Base-by-base conservation (phyloP, 2,329 filamentous ascomycete species). In the Aspergillus calidoustus region DNA sequence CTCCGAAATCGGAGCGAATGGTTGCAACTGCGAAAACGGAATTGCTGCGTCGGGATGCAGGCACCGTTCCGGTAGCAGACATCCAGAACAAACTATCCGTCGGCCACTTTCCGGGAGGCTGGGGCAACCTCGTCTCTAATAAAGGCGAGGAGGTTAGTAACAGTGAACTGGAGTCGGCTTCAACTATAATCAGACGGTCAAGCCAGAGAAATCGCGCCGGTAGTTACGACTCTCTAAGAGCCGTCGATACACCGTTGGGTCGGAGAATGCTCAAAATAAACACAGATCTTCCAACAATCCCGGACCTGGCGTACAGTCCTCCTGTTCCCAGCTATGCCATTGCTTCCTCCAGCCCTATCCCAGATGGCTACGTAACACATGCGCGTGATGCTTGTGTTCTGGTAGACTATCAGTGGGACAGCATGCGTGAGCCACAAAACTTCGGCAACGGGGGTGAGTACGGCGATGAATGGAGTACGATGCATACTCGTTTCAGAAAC, bases 401-500 rank as follows among this genome's bases (percentile, higher is more conserved):
- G 54, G 84, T 97, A n/a, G 95, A 99, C 76, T 96, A 92, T 71
- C 91, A 94, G 69, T 99, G 95, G 94, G 93, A 99, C 72, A 97
- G 93, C 62, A 94, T 93, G 84, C 86, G 91, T 15, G 81, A 85
- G 3, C 87, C 91, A 0, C 84, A 92, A 48, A 83, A 89, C 64
- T 98, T 95, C 91, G 94, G 93, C 7, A 89, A 92, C 70, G 94
- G 94, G 9, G 95, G 94, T 44, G 85, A 89, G 48, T 91, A 92
- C 69, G 93, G 92, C 1, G 95, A 99, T 77, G 95, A 98, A 77
- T 99, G 95, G 95, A 91, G 92, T 31, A 84, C 88, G 3, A 98
- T 99, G 95, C 95, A 99, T 77, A 89, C 89, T 73, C 87, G 95
- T 23, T 97, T 98, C 71, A 86, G 93, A 43, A 86, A 83, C 64